Base-by-base conservation (phyloP, 768 basidiomycete species). In the Kockovaella imperatae region DNA sequence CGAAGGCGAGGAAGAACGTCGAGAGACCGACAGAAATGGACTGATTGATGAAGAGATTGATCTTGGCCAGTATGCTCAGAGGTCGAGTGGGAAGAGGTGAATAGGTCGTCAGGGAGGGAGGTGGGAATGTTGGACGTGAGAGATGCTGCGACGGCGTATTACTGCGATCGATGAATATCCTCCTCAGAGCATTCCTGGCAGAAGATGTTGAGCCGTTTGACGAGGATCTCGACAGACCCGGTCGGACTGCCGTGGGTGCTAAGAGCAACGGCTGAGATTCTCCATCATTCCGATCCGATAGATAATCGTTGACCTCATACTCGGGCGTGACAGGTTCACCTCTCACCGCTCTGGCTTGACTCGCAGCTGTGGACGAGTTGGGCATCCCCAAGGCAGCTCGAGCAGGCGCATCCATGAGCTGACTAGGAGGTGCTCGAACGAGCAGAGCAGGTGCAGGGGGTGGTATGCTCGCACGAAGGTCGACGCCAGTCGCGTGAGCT, bases 1-100 rank as follows among this genome's bases (percentile, higher is more conserved):
- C 75, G 41, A 72, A 54, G 23, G 67, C 46, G 10, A 77, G 63
- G 52, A 76, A 75, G 36, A 68, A 57, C 7, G 75, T 71, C 10
- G 74, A 74, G 13, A 76, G 55, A n/a, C 68, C 40, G 42, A 75
- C 59, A 3, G 72, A 68, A 10, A 68, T 61, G 8, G 67, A 58
- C 50, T 75, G 74, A 26, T 68, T 57, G 43, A 69, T 55, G 51
- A 74, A 63, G 7, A 75, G 59, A 29, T 62, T 60, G 46, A 67
- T 53, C 32, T 64, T 63, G 10, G 66, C 44, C 6, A 35, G 29
- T 29, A 62, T 17, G 2, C 57, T 50, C 10, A 69, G 42, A 1
- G 69, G 63, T 25, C 45, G 38, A 14, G 57, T 61, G 3, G 69
- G 63, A 13, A 57, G 53, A 1, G 69, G 69, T n/a, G 63, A 56